A percentile compares a stretch with the other conserved stretches of the same genome.
These are phyloP conservation scores for Dinochytrium kinnereticum DNA, from an alignment of 371 early-diverging fungal species.

Conservation along the genomic window DNA sequence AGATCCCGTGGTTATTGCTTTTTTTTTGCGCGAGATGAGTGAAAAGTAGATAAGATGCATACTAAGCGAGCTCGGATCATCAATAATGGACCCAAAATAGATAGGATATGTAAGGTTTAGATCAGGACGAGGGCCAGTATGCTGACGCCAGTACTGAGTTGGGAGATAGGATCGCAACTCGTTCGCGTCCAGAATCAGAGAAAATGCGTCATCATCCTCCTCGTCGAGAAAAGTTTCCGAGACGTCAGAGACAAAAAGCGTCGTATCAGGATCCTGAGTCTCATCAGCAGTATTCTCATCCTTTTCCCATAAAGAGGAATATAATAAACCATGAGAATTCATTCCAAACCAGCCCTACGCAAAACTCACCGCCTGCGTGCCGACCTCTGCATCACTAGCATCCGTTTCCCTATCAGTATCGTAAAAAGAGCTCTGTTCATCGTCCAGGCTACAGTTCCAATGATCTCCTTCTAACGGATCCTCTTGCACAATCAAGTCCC, in stretches of 20 bases:
- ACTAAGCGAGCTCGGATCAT: not conserved
- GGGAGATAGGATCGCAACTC: not conserved
- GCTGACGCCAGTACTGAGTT: not conserved
- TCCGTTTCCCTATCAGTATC: not conserved
- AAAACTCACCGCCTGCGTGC: no score
- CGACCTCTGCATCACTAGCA: not conserved
- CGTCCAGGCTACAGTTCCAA: not conserved
- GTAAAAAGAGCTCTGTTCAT: not conserved
- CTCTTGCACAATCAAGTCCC: not conserved
- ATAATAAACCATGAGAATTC: not conserved
- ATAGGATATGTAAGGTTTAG: no score
- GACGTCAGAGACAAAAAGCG: not conserved
- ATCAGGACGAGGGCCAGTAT: no score
- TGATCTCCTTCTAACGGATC: constrained; percentile 5
- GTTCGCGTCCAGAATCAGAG: not conserved
- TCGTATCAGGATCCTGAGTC: not conserved
- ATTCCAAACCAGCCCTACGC: no score
- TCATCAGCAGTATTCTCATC: not conserved
- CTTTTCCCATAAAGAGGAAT: no score
- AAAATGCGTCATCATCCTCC: not conserved
- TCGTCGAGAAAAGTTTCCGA: no score
- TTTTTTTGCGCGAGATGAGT: no score
- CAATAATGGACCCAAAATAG: no score
- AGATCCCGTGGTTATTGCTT: no score
- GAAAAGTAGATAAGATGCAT: no score